These are phyloP conservation scores for Candida xiaguanensis DNA, from an alignment of 805 yeast species.

Conservation along the genomic window DNA sequence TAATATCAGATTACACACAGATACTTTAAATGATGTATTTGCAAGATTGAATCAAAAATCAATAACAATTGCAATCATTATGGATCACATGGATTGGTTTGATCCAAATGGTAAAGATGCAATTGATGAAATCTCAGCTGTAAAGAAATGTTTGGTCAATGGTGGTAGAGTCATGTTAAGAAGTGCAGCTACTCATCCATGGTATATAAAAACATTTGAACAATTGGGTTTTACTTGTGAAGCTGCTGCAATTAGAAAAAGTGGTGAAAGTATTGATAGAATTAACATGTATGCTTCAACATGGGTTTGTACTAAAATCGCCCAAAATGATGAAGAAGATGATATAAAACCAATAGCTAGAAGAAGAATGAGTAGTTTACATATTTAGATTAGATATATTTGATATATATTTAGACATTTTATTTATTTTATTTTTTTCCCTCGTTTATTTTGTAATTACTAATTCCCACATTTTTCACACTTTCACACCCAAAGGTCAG, in stretches of 20 bases:
- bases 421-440: background rate
- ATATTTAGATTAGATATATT: conserved; percentile 16
- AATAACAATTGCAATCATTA: conserved; percentile 71
- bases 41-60: conserved; percentile 59
- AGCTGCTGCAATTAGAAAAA: conserved; percentile 63
- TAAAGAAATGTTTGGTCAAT: conserved; percentile 56
- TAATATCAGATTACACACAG: conserved; percentile 74
- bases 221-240: conserved; percentile 61
- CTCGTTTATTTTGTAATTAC: background rate
- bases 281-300: conserved; percentile 88
- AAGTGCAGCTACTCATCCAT: conserved; percentile 69
- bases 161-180: conserved; percentile 76
- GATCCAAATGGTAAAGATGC: conserved; percentile 64
- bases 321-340: conserved; percentile 12
- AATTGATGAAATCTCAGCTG: conserved; percentile 59
- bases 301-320: conserved; percentile 69
- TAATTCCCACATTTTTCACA: background rate
- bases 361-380: conserved; percentile 49
- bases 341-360: conserved; percentile 11
- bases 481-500: background rate
- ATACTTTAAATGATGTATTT: conserved; percentile 71
- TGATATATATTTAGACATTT: background rate
- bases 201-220: conserved; percentile 74
- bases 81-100: conserved; percentile 95
- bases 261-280: conserved; percentile 69